phyloP scores from a whole-genome alignment of 441 rosid species.

The Populus tomentosa region DNA sequence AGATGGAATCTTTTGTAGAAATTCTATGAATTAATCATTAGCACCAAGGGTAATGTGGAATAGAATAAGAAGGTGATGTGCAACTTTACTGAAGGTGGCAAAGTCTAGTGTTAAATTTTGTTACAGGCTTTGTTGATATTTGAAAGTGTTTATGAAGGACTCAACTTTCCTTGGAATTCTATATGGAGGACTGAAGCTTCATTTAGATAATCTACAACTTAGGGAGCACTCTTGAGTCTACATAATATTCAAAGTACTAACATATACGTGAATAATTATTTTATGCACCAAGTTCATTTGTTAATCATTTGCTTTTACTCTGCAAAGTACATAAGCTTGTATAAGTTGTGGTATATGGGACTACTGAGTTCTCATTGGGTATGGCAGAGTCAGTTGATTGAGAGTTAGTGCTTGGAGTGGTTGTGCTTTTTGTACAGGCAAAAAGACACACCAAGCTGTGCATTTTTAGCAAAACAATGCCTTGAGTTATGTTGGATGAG shows the following conservation, averaged over 20 bases:
- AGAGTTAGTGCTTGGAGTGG: background rate
- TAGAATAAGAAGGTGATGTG: background rate
- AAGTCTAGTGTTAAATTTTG: background rate
- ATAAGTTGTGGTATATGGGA: background rate
- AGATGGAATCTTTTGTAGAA: background rate
- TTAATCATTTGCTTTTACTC: background rate
- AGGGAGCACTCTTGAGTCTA: background rate
- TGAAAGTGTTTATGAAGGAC: background rate
- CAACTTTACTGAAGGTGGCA: background rate
- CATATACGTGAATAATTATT: background rate
- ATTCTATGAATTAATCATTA: background rate
- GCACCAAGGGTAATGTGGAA: background rate
- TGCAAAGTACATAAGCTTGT: background rate
- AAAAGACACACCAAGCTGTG: background rate
- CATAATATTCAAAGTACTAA: no score
- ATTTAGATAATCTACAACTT: background rate
- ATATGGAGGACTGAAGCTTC: background rate
- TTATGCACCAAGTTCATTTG: background rate
- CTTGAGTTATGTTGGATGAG: background rate
- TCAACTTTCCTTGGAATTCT: background rate
- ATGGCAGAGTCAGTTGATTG: background rate
- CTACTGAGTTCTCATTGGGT: background rate
- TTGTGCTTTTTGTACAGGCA: background rate
- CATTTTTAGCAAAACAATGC: background rate
- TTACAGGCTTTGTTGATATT: background rate